Conservation (phyloP, 2,329 filamentous ascomycete species). For the Aspergillus sp. region DNA sequence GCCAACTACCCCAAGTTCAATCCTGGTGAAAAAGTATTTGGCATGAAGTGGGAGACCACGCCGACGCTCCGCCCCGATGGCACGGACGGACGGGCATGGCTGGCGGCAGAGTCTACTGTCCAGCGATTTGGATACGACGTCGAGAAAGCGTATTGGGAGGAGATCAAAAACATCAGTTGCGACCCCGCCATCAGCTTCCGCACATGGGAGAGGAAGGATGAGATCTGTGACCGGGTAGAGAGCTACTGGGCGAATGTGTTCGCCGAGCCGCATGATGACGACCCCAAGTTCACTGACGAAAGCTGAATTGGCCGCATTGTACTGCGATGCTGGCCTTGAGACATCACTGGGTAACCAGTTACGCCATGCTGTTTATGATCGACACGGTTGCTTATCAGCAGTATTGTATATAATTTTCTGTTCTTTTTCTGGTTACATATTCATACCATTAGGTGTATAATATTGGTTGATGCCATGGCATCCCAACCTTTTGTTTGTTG, state of each 20-base stretch:
- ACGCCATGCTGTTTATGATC: slow-evolving; percentile 15
- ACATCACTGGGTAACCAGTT: background rate
- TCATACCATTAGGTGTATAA: slow-evolving; percentile 6
- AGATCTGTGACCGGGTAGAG: slow-evolving; percentile 33
- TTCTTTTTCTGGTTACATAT: background rate
- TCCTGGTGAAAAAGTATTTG: slow-evolving; percentile 42
- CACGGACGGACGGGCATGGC: slow-evolving; percentile 41
- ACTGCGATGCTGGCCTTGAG: background rate
- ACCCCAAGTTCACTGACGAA: slow-evolving; percentile 33
- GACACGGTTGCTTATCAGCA: slow-evolving; percentile 10
- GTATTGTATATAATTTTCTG: slow-evolving; percentile 9
- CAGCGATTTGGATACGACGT: slow-evolving; percentile 42
- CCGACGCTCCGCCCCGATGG: slow-evolving; percentile 41
- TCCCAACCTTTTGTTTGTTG: too few relatives aligned
- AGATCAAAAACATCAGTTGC: slow-evolving; percentile 44
- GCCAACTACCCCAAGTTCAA: slow-evolving; percentile 48
- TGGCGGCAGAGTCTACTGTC: slow-evolving; percentile 34
- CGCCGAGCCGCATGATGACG: slow-evolving; percentile 34
- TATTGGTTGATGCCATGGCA: background rate
- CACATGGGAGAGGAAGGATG: slow-evolving; percentile 36
- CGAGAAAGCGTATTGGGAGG: slow-evolving; percentile 44
- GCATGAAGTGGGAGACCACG: slow-evolving; percentile 38
- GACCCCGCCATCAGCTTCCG: slow-evolving; percentile 36
- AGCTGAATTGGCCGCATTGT: slow-evolving; percentile 12
- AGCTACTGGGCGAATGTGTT: slow-evolving; percentile 40